Evolutionary conservation across 2,329 filamentous ascomycete species (phyloP).

Genomic region (Phoma sp.): DNA sequence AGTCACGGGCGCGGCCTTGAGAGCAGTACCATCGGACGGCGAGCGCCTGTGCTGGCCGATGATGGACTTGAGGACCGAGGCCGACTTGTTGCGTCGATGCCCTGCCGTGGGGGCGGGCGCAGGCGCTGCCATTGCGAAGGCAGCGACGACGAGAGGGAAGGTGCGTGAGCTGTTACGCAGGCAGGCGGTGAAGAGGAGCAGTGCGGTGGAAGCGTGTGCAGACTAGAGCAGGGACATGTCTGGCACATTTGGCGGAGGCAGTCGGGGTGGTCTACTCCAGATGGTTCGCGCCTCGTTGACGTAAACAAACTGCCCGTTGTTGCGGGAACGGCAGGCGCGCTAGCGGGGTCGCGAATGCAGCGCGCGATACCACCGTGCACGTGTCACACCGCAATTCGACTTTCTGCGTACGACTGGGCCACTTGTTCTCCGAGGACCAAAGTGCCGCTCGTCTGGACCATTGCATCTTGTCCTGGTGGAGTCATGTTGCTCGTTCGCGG

Average conservation of each 20-base stretch:
- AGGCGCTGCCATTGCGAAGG: constrained; percentile 33
- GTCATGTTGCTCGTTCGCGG: constrained; percentile 11
- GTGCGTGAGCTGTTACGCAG: constrained; percentile 6
- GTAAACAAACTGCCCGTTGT: constrained; percentile 15
- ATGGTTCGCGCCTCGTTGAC: constrained; percentile 17
- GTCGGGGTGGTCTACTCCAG: constrained; percentile 14
- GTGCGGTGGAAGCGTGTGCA: constrained; percentile 4
- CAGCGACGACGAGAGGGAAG: constrained; percentile 8
- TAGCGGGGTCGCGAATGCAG: constrained; percentile 8
- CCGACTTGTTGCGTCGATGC: constrained; percentile 51
- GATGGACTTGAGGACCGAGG: constrained; percentile 58
- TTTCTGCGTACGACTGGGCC: constrained; percentile 5
- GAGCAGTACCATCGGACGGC: constrained; percentile 49
- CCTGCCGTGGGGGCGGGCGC: constrained; percentile 32
- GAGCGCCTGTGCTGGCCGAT: constrained; percentile 59
- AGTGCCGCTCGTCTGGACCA: constrained; percentile 8
- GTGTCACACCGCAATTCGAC: constrained; percentile 21
- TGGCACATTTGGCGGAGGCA: constrained; percentile 9
- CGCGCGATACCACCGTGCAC: not conserved
- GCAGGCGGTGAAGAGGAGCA: constrained; percentile 1
- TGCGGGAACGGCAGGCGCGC: constrained; percentile 8
- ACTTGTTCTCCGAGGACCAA: constrained; percentile 7
- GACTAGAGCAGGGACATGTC: constrained; percentile 17
- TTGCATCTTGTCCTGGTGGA: constrained; percentile 3
- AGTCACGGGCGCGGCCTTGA: constrained; percentile 29